Conservation (phyloP, 2,329 filamentous ascomycete genomes). For the Bipolaris oryzae region DNA sequence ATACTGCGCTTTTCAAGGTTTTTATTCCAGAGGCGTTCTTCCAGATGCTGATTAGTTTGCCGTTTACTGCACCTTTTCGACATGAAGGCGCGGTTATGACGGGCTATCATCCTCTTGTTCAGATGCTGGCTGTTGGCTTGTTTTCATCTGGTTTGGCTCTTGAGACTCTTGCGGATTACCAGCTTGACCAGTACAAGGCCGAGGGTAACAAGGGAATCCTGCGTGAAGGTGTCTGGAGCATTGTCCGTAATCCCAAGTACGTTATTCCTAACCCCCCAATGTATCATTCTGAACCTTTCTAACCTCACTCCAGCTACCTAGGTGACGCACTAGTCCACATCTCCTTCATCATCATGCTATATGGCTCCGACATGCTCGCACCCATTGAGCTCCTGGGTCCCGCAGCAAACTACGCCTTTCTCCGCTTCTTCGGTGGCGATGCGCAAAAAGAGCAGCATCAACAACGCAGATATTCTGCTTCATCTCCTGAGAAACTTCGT, state of each 20-base stretch:
- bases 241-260: slow-evolving; percentile 67
- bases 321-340: slow-evolving; percentile 64
- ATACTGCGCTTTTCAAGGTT: slow-evolving; percentile 58
- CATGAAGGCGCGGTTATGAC: slow-evolving; percentile 48
- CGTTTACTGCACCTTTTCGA: slow-evolving; percentile 63
- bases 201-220: slow-evolving; percentile 53
- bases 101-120: slow-evolving; percentile 46
- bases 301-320: slow-evolving; percentile 58
- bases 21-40: slow-evolving; percentile 65
- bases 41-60: slow-evolving; percentile 62
- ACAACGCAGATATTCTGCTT: slow-evolving; percentile 58
- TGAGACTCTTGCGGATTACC: slow-evolving; percentile 63
- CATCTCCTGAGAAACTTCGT: slow-evolving; percentile 58
- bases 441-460: slow-evolving; percentile 61
- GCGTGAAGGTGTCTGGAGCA: slow-evolving; percentile 65
- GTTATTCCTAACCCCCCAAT: slow-evolving; percentile 22
- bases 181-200: slow-evolving; percentile 59
- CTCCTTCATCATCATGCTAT: slow-evolving; percentile 64
- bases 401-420: slow-evolving; percentile 63
- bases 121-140: slow-evolving; percentile 57
- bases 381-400: slow-evolving; percentile 62
- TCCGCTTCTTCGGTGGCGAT: slow-evolving; percentile 64
- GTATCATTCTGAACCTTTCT: not conserved
- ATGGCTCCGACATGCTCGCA: slow-evolving; percentile 61
- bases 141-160: slow-evolving; percentile 63